phyloP scores from a whole-genome alignment of 2,329 filamentous ascomycete genomes.

The Beauveria pseudobassiana region DNA sequence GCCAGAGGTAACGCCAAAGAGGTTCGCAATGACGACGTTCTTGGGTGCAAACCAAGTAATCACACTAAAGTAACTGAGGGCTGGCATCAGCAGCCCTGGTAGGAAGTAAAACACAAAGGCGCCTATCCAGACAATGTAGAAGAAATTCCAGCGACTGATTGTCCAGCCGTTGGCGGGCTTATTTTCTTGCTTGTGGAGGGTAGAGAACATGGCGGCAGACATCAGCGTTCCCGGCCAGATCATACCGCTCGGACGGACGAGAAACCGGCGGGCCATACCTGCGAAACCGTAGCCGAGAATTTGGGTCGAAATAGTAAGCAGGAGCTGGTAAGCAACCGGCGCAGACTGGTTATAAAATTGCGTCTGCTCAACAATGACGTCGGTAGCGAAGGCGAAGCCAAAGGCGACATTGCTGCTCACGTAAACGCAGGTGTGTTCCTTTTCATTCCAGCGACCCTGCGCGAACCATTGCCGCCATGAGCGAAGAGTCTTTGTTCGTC shows the following conservation, averaged over 20 bases:
- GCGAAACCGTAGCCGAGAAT: constrained; percentile 83
- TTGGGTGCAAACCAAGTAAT: constrained; percentile 84
- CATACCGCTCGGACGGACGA: constrained; percentile 81
- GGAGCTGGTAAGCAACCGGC: constrained; percentile 67
- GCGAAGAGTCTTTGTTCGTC: constrained; percentile 22
- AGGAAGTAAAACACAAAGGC: constrained; percentile 80
- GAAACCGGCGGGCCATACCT: constrained; percentile 69
- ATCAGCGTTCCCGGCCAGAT: constrained; percentile 87
- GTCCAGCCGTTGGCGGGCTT: constrained; percentile 75
- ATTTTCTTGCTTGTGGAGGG: constrained; percentile 78
- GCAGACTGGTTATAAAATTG: constrained; percentile 82
- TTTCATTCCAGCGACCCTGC: constrained; percentile 79
- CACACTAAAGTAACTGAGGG: constrained; percentile 82
- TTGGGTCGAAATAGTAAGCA: constrained; percentile 79
- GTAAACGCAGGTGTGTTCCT: constrained; percentile 83
- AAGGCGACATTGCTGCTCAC: constrained; percentile 87
- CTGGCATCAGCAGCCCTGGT: constrained; percentile 74
- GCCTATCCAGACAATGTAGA: constrained; percentile 62
- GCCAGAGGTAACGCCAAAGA: constrained; percentile 81
- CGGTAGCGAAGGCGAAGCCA: constrained; percentile 81
- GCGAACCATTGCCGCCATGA: constrained; percentile 64
- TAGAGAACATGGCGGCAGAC: constrained; percentile 84
- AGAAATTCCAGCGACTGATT: constrained; percentile 78
- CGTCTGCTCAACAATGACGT: constrained; percentile 85
- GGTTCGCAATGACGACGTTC: constrained; percentile 77